Percentiles rank a stretch among this genome's conserved stretches.
Evolutionary conservation across 225 moss, liverwort and hornwort genomes (phyloP).

Genomic region (Pseudoscleropodium purum): DNA sequence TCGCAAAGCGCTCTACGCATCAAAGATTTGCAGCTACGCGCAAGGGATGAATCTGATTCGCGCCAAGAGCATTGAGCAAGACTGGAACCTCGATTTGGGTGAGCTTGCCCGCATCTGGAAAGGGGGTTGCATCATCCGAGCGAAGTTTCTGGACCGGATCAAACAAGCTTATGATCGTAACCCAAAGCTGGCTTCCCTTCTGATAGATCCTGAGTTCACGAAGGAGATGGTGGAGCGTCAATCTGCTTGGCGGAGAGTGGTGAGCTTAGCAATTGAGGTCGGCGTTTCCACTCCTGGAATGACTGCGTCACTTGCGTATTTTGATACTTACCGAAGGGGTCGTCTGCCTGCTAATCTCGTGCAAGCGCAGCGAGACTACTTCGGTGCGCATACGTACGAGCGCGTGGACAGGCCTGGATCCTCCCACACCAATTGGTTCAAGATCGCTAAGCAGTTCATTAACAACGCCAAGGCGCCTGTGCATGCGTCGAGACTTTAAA

Average conservation of each 20-base stretch:
- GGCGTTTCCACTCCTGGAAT: conserved; percentile 87
- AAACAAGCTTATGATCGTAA: conserved; percentile 84
- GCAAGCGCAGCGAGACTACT: conserved; percentile 89
- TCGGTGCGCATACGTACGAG: conserved; percentile 84
- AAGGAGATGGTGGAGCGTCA: conserved; percentile 93
- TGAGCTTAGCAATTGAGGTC: conserved; percentile 62
- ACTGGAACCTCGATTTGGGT: conserved; percentile 68
- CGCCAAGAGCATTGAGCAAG: conserved; percentile 77
- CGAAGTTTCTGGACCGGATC: conserved; percentile 42
- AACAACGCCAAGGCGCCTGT: conserved; percentile 9
- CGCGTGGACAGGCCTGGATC: conserved; percentile 51
- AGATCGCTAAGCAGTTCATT: conserved; percentile 44
- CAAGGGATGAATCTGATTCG: conserved; percentile 95
- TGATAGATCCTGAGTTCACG: conserved; percentile 79
- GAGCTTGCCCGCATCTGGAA: conserved; percentile 95
- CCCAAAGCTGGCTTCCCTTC: conserved; percentile 50
- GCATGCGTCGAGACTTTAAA: background rate
- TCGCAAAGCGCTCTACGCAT: conserved; percentile 72
- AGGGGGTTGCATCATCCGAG: conserved; percentile 87
- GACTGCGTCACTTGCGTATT: conserved; percentile 77
- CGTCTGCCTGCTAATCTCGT: conserved; percentile 79
- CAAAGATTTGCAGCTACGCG: conserved; percentile 92
- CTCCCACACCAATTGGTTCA: conserved; percentile 83
- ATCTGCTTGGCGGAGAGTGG: conserved; percentile 71
- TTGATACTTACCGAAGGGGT: conserved; percentile 69